A percentile compares a stretch with the other conserved stretches of the same genome.
These are phyloP conservation scores for Obba rivulosa DNA, from an alignment of 768 basidiomycete species.

Conservation along the genomic window DNA sequence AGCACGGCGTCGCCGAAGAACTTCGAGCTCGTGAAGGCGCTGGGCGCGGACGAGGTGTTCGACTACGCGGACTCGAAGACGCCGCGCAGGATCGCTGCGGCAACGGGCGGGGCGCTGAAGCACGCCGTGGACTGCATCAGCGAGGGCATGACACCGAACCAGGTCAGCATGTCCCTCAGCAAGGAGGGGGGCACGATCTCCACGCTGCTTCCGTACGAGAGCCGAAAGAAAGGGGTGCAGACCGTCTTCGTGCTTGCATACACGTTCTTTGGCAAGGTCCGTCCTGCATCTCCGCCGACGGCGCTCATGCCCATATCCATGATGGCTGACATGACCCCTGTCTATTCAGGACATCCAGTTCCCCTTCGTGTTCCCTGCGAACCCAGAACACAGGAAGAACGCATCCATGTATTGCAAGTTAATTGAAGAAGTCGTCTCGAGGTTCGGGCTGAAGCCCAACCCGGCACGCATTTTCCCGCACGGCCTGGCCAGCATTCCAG, in stretches of 20 bases:
- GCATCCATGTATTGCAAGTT: background rate
- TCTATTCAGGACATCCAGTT: background rate
- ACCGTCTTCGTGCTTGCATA: background rate
- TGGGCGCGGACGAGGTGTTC: slow-evolving; percentile 28
- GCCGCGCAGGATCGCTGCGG: slow-evolving; percentile 9
- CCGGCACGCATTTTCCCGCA: background rate
- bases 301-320: background rate
- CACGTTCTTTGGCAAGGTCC: slow-evolving; percentile 1
- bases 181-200: slow-evolving; percentile 4
- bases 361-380: background rate
- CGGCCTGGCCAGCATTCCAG: background rate
- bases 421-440: background rate
- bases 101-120: slow-evolving; percentile 7
- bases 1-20: slow-evolving; percentile 26
- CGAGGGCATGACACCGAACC: slow-evolving; percentile 1
- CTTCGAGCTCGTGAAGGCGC: slow-evolving; percentile 28
- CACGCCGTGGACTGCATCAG: slow-evolving; percentile 13
- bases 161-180: slow-evolving; percentile 2
- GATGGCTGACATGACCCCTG: too few relatives aligned
- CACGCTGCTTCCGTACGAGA: slow-evolving; percentile 1
- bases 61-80: slow-evolving; percentile 11
- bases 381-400: background rate
- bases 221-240: background rate
- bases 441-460: background rate
- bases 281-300: background rate